Conservation (phyloP, 2,329 filamentous ascomycete species). For the Dactylella cylindrospora region DNA sequence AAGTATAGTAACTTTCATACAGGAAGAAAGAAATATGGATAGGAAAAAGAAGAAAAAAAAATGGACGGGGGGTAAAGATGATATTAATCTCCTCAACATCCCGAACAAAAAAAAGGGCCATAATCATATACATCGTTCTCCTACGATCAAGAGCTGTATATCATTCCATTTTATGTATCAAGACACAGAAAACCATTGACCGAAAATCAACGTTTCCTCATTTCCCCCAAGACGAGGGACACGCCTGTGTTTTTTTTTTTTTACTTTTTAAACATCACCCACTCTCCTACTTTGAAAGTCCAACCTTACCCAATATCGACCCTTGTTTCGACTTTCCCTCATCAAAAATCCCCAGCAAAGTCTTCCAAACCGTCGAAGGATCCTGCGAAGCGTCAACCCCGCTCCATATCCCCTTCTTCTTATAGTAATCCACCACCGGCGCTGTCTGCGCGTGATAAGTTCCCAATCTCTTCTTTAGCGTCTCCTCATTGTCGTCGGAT, state of each 20-base stretch:
- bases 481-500: constrained; percentile 93
- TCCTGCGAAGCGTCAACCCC: constrained; percentile 94
- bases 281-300: constrained; percentile 38
- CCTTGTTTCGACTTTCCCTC: constrained; percentile 51
- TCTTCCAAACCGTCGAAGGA: constrained; percentile 93
- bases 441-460: constrained; percentile 94
- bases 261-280: background rate
- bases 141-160: no score
- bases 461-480: constrained; percentile 87
- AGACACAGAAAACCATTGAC: no score
- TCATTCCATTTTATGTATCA: no score
- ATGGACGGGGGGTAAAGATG: background rate
- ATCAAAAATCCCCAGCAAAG: constrained; percentile 79
- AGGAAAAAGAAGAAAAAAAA: background rate
- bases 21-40: background rate
- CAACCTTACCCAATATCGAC: constrained; percentile 44
- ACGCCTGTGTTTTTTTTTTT: background rate
- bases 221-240: constrained; percentile 8
- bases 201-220: constrained; percentile 19
- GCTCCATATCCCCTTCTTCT: constrained; percentile 95
- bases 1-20: no score
- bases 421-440: constrained; percentile 94
- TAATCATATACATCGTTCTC: no score
- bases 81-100: background rate
- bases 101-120: background rate